Evolutionary conservation across 2,329 filamentous ascomycete genomes (phyloP).

Genomic region (Metarhizium humberi): DNA sequence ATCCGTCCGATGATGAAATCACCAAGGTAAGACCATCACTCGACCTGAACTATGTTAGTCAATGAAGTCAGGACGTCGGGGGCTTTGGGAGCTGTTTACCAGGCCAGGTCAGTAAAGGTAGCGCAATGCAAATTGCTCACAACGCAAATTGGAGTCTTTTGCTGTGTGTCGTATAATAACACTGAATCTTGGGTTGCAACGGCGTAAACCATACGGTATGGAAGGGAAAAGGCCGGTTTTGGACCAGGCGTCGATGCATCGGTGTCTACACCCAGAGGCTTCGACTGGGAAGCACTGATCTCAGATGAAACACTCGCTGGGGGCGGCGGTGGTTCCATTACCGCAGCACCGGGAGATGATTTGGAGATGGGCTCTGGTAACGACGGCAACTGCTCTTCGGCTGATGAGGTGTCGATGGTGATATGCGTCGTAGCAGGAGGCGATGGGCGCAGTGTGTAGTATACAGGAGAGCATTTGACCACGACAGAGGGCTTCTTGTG

Average conservation of each 20-base stretch:
- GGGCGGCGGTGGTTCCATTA: slow-evolving; percentile 77
- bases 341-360: slow-evolving; percentile 45
- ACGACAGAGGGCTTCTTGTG: slow-evolving; percentile 98
- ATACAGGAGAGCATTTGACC: slow-evolving; percentile 84
- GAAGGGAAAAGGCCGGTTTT: slow-evolving; percentile 68
- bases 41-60: slow-evolving; percentile 31
- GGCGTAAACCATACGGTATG: slow-evolving; percentile 92
- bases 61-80: neutral
- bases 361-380: slow-evolving; percentile 74
- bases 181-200: slow-evolving; percentile 96
- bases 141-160: slow-evolving; percentile 84
- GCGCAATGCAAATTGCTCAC: slow-evolving; percentile 97
- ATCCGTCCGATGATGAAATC: slow-evolving; percentile 96
- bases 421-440: slow-evolving; percentile 72
- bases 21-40: slow-evolving; percentile 53
- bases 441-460: slow-evolving; percentile 69
- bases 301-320: slow-evolving; percentile 44
- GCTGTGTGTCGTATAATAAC: slow-evolving; percentile 92
- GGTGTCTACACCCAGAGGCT: slow-evolving; percentile 32
- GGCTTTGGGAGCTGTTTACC: slow-evolving; percentile 47
- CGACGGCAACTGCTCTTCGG: slow-evolving; percentile 72
- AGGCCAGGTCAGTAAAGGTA: slow-evolving; percentile 92
- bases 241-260: slow-evolving; percentile 45
- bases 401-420: slow-evolving; percentile 85
- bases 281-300: slow-evolving; percentile 41